A percentile compares a stretch with the other conserved stretches of the same genome.
Conservation (phyloP, 345 rosid species). For the Firmiana major region DNA sequence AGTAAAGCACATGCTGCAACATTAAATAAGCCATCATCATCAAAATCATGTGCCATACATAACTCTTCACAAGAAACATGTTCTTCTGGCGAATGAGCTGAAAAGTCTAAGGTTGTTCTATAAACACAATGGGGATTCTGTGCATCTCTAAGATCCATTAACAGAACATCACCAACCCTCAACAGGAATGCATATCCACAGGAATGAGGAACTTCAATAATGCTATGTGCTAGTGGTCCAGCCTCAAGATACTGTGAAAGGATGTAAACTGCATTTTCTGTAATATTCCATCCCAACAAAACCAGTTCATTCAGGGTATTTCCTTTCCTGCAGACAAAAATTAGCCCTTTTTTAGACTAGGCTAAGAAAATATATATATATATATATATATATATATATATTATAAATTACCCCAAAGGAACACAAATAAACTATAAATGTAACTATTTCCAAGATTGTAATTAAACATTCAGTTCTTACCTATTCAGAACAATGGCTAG, state of each 20-base stretch:
- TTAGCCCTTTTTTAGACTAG: constrained; percentile 18
- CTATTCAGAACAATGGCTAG: constrained; percentile 87
- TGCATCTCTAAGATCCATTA: constrained; percentile 96
- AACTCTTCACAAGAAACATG: constrained; percentile 71
- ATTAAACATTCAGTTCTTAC: constrained; percentile 43
- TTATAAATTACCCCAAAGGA: background rate
- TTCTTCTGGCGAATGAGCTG: constrained; percentile 64
- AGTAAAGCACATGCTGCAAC: constrained; percentile 96
- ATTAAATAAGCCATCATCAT: constrained; percentile 89
- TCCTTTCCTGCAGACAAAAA: constrained; percentile 61
- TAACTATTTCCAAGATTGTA: constrained; percentile 17
- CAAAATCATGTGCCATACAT: constrained; percentile 69
- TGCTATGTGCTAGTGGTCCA: constrained; percentile 73
- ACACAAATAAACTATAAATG: constrained; percentile 13
- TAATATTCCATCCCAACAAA: constrained; percentile 65
- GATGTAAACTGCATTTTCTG: constrained; percentile 45
- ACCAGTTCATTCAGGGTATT: constrained; percentile 60
- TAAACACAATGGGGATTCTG: constrained; percentile 62
- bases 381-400: background rate
- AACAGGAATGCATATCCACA: constrained; percentile 85
- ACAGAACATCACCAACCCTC: constrained; percentile 86
- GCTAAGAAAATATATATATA: constrained; percentile 19
- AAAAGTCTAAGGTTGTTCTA: constrained; percentile 64
- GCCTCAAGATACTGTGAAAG: constrained; percentile 60
- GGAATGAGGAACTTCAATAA: constrained; percentile 84